A percentile compares a stretch with the other conserved stretches of the same genome.
Conservation (phyloP, 2,329 filamentous ascomycete species). For the Colletotrichum salicis region DNA sequence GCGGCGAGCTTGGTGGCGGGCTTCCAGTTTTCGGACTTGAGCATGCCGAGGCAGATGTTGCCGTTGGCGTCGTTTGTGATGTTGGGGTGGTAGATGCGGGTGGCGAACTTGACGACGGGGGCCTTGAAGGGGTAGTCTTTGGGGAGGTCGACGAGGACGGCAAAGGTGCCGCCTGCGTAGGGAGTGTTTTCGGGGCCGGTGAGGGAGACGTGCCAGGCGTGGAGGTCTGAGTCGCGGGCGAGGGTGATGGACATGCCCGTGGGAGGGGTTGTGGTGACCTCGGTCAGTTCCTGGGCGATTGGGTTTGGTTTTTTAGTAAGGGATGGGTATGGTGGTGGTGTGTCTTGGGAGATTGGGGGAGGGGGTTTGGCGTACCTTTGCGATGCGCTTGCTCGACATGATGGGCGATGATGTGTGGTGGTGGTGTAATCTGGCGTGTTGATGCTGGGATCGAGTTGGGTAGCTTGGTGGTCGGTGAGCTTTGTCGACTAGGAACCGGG, state of each 20-base stretch:
- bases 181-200: slow-evolving; percentile 55
- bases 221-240: slow-evolving; percentile 58
- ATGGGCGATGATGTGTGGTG: slow-evolving; percentile 23
- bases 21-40: slow-evolving; percentile 92
- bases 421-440: neutral
- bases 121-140: slow-evolving; percentile 91
- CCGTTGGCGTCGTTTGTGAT: slow-evolving; percentile 88
- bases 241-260: slow-evolving; percentile 59
- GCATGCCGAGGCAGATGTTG: slow-evolving; percentile 84
- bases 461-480: neutral
- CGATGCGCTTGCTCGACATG: slow-evolving; percentile 58
- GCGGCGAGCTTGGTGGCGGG: slow-evolving; percentile 80
- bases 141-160: slow-evolving; percentile 77
- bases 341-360: neutral
- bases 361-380: slow-evolving; percentile 47
- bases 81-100: slow-evolving; percentile 96
- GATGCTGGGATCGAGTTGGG: slow-evolving; percentile 12
- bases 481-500: slow-evolving; percentile 11
- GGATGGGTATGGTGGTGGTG: slow-evolving; percentile 36
- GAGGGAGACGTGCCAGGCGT: slow-evolving; percentile 63
- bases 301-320: slow-evolving; percentile 2
- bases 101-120: slow-evolving; percentile 80
- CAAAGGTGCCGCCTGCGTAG: slow-evolving; percentile 77
- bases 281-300: slow-evolving; percentile 60
- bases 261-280: slow-evolving; percentile 60